phyloP scores from a whole-genome alignment of 305 asterid genomes.

The Solanum hybrid region DNA sequence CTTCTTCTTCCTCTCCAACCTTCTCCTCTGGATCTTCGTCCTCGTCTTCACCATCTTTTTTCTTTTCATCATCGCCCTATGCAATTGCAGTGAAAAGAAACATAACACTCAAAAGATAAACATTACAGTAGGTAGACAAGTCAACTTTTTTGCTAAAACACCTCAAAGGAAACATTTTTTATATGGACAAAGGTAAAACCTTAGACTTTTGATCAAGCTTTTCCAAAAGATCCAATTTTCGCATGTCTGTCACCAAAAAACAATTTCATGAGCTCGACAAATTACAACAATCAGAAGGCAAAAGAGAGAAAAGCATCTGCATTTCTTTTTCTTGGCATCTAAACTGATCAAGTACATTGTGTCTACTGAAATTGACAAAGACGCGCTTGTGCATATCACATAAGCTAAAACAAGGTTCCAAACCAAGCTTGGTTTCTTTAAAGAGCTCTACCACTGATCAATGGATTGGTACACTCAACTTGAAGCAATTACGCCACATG shows the following conservation, averaged over 20 bases:
- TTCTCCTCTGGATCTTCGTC: constrained; percentile 49
- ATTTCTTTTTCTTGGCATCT: neutral
- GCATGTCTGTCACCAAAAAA: constrained; percentile 23
- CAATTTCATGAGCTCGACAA: neutral
- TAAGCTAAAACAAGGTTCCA: neutral
- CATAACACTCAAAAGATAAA: neutral
- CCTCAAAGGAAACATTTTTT: neutral
- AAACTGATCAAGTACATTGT: neutral
- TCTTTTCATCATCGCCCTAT: constrained; percentile 42
- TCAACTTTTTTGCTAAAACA: neutral
- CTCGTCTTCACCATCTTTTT: constrained; percentile 41
- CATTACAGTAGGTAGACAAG: neutral
- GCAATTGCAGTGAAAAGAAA: neutral
- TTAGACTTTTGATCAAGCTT: constrained; percentile 35
- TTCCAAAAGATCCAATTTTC: constrained; percentile 46
- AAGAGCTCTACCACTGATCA: neutral
- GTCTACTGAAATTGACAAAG: neutral
- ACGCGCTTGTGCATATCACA: neutral
- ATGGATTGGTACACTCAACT: neutral
- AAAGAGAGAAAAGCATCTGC: neutral
- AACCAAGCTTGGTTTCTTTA: neutral
- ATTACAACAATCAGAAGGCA: neutral
- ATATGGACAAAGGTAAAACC: constrained; percentile 16
- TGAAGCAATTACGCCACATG: neutral
- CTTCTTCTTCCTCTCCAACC: constrained; percentile 51